A percentile compares a stretch with the other conserved stretches of the same genome.
Conservation (phyloP, 2,329 filamentous ascomycete genomes). For the Alternaria solani region DNA sequence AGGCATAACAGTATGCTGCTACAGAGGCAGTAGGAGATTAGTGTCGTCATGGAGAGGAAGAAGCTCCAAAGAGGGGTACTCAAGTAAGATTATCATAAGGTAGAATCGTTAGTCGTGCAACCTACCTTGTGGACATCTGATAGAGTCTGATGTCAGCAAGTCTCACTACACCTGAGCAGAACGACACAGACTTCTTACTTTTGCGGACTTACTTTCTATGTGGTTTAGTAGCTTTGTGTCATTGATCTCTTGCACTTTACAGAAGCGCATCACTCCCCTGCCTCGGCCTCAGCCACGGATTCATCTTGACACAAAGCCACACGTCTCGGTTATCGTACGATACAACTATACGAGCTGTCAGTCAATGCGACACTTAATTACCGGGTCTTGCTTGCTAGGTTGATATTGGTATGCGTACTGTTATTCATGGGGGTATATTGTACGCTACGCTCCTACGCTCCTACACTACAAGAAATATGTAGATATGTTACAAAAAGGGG, state of each 20-base stretch:
- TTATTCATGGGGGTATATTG: conserved; percentile 5
- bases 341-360: not conserved
- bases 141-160: not conserved
- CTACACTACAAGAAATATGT: not conserved
- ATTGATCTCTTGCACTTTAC: not conserved
- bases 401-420: not conserved
- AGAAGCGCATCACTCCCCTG: not conserved
- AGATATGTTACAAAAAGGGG: conserved; percentile 5
- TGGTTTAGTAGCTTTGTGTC: not conserved
- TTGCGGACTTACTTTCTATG: not conserved
- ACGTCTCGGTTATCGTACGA: not conserved
- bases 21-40: too few relatives aligned
- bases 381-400: not conserved
- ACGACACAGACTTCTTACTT: not conserved
- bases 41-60: not conserved
- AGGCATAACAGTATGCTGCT: not conserved
- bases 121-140: not conserved
- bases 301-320: not conserved
- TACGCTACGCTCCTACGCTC: conserved; percentile 1
- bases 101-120: not conserved
- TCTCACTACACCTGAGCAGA: not conserved
- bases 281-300: not conserved
- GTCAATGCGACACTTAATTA: not conserved
- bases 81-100: not conserved
- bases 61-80: not conserved